phyloP scores from a whole-genome alignment of 129 eudicot species.

The Lactuca sativa region DNA sequence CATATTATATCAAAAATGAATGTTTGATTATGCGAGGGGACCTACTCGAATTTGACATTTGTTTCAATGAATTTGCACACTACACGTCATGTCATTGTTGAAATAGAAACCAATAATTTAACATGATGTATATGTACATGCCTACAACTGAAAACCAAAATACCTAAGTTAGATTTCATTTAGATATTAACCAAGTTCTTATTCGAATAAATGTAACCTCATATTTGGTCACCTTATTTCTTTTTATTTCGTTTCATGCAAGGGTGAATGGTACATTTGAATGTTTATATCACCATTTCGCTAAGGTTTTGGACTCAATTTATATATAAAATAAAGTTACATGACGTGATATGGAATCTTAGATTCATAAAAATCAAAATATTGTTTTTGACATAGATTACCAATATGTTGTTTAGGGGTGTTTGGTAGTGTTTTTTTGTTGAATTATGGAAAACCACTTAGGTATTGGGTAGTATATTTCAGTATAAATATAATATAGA shows the following conservation, averaged over 20 bases:
- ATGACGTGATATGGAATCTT: too few species aligned
- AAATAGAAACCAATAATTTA: conserved; percentile 26
- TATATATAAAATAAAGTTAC: too few species aligned
- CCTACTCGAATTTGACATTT: conserved; percentile 25
- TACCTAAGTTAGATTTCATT: neutral
- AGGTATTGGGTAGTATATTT: too few species aligned
- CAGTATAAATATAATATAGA: too few species aligned
- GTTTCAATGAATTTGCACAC: conserved; percentile 14
- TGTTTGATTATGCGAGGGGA: conserved; percentile 21
- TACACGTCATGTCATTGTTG: conserved; percentile 19
- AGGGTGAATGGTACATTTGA: neutral
- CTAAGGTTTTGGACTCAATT: too few species aligned
- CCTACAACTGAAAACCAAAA: conserved; percentile 1
- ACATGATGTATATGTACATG: neutral
- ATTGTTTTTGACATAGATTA: too few species aligned
- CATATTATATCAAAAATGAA: conserved; percentile 14
- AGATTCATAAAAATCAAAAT: too few species aligned
- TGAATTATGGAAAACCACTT: too few species aligned
- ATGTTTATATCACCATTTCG: too few species aligned
- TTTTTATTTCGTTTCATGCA: conserved; percentile 1
- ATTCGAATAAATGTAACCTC: neutral
- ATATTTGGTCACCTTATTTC: neutral
- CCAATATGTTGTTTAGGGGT: too few species aligned
- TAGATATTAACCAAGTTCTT: neutral
- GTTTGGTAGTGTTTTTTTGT: too few species aligned